Percentiles rank a stretch among this genome's conserved stretches.
Conservation (phyloP, 2,329 filamentous ascomycete genomes). For the Chalara sp. region DNA sequence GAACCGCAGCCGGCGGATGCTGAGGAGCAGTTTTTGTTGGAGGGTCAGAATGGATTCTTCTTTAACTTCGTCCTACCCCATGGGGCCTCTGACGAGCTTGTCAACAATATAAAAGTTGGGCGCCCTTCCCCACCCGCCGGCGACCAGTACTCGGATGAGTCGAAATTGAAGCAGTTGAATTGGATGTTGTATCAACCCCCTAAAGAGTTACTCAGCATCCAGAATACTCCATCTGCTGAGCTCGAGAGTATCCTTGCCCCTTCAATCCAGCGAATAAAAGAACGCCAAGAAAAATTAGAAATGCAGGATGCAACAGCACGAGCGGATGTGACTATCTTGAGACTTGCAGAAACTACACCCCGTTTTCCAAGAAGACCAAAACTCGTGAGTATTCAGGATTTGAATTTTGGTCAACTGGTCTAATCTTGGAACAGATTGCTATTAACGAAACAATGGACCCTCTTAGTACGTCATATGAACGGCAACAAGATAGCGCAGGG, state of each 20-base stretch:
- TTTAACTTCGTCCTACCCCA: not conserved
- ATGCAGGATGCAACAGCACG: constrained; percentile 25
- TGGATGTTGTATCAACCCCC: constrained; percentile 44
- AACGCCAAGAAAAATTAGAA: constrained; percentile 28
- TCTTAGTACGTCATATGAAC: constrained; percentile 9
- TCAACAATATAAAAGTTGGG: not conserved
- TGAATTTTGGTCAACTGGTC: not conserved
- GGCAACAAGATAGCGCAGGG: constrained; percentile 17
- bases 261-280: constrained; percentile 40
- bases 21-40: too few species aligned
- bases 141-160: constrained; percentile 3
- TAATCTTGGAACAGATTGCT: constrained; percentile 2
- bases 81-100: not conserved
- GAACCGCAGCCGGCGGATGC: too few species aligned
- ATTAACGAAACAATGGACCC: constrained; percentile 3
- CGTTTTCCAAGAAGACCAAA: constrained; percentile 11
- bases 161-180: constrained; percentile 25
- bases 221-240: constrained; percentile 33
- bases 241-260: constrained; percentile 35
- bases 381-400: constrained; percentile 8
- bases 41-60: not conserved
- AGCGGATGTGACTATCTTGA: constrained; percentile 22
- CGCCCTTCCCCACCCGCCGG: not conserved
- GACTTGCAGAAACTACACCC: constrained; percentile 3
- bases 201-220: constrained; percentile 30